Base-by-base conservation (phyloP, 139 green algal genomes). In the Chlamydomonas eustigma region DNA sequence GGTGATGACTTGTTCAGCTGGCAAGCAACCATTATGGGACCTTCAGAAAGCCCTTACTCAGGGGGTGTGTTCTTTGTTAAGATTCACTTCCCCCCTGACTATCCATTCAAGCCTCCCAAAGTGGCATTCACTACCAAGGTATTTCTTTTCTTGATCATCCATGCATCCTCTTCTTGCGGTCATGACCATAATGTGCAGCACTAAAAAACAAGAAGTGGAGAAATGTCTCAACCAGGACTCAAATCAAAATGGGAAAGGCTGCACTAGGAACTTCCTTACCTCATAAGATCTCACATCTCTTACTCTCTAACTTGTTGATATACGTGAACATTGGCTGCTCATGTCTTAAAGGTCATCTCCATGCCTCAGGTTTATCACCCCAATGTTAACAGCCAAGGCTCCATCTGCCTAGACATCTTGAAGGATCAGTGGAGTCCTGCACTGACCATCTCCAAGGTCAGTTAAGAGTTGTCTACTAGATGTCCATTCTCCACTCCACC, bases 351-450 rank as follows among this genome's bases (percentile, higher is more conserved):
- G 12, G 44, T 58, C 44, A 12, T 58, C 44, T 58, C 44, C 12
- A 28, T 18, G 12, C 44, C 64, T 38, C 73, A 90, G 84, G 91
- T 99, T 66, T 99, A 99, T 83, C 96, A 99, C 80, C 96, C 95
- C 37, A 99, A 99, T 84, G 88, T 99, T 36, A 98, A 98, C 86
- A 93, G 85, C 82, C 94, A 98, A 84, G 96, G 96, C 22, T 89
- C 81, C 80, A 98, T 99, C 72, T 98, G 94, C 86, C 84, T 99
- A 32, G 96, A 98, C 72, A 97, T 99, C 64, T 81, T 99, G n/a
- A 98, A 98, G 84, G 95, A 99, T 74, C 92, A 97, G 81, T 99
- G 96, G 96, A 96, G 86, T 74, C 96, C 96, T 12, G 96, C 96
- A 3, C 86, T 98, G 0, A 98, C 95, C 37, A 97, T 99, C 44